Percentiles rank a stretch among this genome's conserved stretches.
phyloP scores from a whole-genome alignment of 495 filamentous ascomycete genomes.

The Penicillium maclennaniae region DNA sequence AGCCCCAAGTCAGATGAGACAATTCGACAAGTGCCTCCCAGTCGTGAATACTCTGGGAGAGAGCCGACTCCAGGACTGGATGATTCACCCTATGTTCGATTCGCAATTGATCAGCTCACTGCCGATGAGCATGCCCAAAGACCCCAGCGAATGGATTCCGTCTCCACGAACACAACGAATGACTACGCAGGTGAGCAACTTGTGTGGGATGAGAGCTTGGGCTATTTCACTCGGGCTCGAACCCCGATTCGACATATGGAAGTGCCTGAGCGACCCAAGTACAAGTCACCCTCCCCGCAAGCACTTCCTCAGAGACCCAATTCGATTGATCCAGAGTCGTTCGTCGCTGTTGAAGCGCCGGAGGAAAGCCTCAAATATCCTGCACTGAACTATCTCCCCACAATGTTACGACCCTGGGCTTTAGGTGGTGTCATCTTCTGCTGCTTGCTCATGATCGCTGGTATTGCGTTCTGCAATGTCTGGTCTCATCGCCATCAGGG shows the following conservation, averaged over 20 bases:
- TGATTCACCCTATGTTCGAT: constrained; percentile 66
- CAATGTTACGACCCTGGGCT: constrained; percentile 59
- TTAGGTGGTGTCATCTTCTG: constrained; percentile 55
- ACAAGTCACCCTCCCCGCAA: constrained; percentile 24
- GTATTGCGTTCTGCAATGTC: constrained; percentile 67
- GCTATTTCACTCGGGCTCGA: constrained; percentile 41
- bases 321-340: constrained; percentile 47
- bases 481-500: constrained; percentile 63
- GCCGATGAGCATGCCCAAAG: constrained; percentile 54
- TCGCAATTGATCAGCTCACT: constrained; percentile 70
- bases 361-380: constrained; percentile 46
- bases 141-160: constrained; percentile 30
- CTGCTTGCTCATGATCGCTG: constrained; percentile 67
- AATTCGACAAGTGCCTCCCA: constrained; percentile 25
- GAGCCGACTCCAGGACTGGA: constrained; percentile 61
- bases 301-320: constrained; percentile 26
- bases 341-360: constrained; percentile 49
- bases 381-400: constrained; percentile 61
- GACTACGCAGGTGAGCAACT: constrained; percentile 49
- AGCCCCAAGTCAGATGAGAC: constrained; percentile 30
- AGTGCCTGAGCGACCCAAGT: constrained; percentile 17
- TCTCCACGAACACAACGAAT: constrained; percentile 27
- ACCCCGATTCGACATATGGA: constrained; percentile 18
- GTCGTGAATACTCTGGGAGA: constrained; percentile 30
- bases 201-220: constrained; percentile 48